Percentiles rank a stretch among this genome's conserved stretches.
Evolutionary conservation across 1,139 yeast genomes (phyloP).

Genomic region (Lodderomyces orthopsilosis): DNA sequence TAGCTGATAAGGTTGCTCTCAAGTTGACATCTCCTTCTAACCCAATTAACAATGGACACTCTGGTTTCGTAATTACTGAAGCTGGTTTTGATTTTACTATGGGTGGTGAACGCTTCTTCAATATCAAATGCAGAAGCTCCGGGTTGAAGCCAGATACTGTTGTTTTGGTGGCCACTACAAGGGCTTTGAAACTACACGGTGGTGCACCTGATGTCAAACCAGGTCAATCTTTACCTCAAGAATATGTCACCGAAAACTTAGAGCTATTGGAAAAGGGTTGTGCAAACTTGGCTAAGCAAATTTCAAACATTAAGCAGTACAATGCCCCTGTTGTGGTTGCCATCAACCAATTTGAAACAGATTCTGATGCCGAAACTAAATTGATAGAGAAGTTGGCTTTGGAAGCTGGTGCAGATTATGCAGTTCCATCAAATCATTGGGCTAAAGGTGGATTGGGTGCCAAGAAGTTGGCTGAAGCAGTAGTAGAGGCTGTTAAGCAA

Average conservation of each 20-base stretch:
- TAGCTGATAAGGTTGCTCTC: slow-evolving; percentile 73
- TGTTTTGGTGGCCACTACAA: slow-evolving; percentile 74
- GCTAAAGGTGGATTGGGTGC: slow-evolving; percentile 81
- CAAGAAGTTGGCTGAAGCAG: slow-evolving; percentile 64
- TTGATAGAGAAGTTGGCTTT: slow-evolving; percentile 61
- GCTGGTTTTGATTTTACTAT: slow-evolving; percentile 86
- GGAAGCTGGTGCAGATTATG: slow-evolving; percentile 73
- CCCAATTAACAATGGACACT: slow-evolving; percentile 40
- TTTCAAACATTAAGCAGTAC: slow-evolving; percentile 64
- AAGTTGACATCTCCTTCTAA: slow-evolving; percentile 54
- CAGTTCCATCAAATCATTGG: slow-evolving; percentile 78
- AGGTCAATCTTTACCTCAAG: slow-evolving; percentile 70
- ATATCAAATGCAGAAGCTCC: slow-evolving; percentile 75
- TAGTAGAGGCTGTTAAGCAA: slow-evolving; percentile 53
- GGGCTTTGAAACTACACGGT: slow-evolving; percentile 80
- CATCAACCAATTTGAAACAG: slow-evolving; percentile 71
- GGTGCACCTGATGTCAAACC: slow-evolving; percentile 85
- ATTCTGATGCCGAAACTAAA: slow-evolving; percentile 63
- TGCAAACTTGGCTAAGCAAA: slow-evolving; percentile 73
- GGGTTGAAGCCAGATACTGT: slow-evolving; percentile 72
- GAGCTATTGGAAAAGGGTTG: slow-evolving; percentile 64
- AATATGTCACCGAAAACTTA: slow-evolving; percentile 64
- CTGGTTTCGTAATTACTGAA: slow-evolving; percentile 76
- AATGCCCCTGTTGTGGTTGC: slow-evolving; percentile 81
- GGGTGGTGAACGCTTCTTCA: slow-evolving; percentile 86